Conservation (phyloP, 495 filamentous ascomycete species). For the Xylaria grammica region DNA sequence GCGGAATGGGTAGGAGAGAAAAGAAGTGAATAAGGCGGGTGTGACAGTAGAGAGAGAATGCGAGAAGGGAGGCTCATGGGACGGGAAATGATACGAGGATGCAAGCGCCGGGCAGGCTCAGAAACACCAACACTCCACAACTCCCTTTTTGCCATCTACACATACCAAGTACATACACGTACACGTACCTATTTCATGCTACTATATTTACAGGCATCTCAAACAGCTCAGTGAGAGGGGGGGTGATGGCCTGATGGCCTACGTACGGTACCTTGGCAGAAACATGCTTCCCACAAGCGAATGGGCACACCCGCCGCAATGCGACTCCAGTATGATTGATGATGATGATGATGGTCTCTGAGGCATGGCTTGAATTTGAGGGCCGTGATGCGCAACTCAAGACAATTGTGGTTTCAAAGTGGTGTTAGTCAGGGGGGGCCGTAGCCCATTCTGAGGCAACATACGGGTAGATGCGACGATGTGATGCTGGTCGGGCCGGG, state of each 20-base stretch:
- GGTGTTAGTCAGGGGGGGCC: slow-evolving; percentile 4
- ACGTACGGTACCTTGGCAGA: background rate
- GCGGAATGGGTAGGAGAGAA: slow-evolving; percentile 19
- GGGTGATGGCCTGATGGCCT: slow-evolving; percentile 5
- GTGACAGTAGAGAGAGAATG: slow-evolving; percentile 43
- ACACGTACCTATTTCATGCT: slow-evolving; percentile 3
- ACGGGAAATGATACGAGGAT: slow-evolving; percentile 32
- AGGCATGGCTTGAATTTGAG: slow-evolving; percentile 3
- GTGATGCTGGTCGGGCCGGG: slow-evolving; percentile 8
- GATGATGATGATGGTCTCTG: background rate
- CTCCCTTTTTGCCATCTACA: slow-evolving; percentile 12
- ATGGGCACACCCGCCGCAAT: background rate
- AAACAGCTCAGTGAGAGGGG: background rate
- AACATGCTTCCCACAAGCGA: slow-evolving; percentile 8
- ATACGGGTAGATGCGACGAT: slow-evolving; percentile 17
- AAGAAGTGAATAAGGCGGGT: slow-evolving; percentile 38
- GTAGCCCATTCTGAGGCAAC: slow-evolving; percentile 16
- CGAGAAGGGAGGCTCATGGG: slow-evolving; percentile 42
- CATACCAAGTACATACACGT: too few relatives aligned
- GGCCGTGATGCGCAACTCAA: slow-evolving; percentile 20
- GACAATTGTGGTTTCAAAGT: slow-evolving; percentile 22
- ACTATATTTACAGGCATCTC: slow-evolving; percentile 15
- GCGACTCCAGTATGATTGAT: background rate
- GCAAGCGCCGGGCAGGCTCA: slow-evolving; percentile 5
- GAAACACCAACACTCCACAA: slow-evolving; percentile 23